phyloP scores from a whole-genome alignment of 208 protist genomes.

The Crithidia thermophila region DNA sequence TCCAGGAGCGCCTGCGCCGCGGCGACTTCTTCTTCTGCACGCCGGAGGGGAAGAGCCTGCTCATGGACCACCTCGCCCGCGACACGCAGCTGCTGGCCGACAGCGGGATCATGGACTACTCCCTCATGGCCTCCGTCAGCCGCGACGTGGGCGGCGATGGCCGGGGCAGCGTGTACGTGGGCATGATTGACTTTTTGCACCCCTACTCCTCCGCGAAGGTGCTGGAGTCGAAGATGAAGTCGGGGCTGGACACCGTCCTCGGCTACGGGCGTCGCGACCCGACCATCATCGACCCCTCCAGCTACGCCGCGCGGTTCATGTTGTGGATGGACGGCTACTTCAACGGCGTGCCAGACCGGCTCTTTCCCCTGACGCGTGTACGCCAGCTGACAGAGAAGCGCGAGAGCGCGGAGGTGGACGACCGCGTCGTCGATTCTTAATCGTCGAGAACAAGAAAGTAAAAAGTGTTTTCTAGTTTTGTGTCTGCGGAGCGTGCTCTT shows the following conservation, averaged over 20 bases:
- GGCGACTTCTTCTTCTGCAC: constrained; percentile 75
- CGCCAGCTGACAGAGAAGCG: constrained; percentile 3
- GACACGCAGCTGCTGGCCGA: constrained; percentile 62
- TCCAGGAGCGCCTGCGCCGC: constrained; percentile 34
- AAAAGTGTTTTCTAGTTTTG: too few species aligned
- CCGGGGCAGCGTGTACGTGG: constrained; percentile 29
- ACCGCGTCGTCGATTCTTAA: too few species aligned
- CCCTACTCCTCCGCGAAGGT: constrained; percentile 80
- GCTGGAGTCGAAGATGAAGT: constrained; percentile 86
- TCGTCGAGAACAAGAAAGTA: too few species aligned
- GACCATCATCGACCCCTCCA: constrained; percentile 80
- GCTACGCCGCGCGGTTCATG: constrained; percentile 74
- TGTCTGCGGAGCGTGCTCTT: too few species aligned
- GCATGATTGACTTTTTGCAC: constrained; percentile 87
- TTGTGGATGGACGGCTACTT: constrained; percentile 74
- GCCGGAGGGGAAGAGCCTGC: constrained; percentile 38
- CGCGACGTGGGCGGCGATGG: not conserved
- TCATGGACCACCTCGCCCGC: constrained; percentile 56
- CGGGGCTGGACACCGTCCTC: constrained; percentile 76
- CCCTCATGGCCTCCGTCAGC: constrained; percentile 52
- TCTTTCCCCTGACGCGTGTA: constrained; percentile 32
- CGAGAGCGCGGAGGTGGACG: not conserved
- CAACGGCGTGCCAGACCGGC: constrained; percentile 70
- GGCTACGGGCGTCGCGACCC: constrained; percentile 57
- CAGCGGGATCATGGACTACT: constrained; percentile 84